Conservation (phyloP, 2,329 filamentous ascomycete species). For the Orbilia brochopaga region DNA sequence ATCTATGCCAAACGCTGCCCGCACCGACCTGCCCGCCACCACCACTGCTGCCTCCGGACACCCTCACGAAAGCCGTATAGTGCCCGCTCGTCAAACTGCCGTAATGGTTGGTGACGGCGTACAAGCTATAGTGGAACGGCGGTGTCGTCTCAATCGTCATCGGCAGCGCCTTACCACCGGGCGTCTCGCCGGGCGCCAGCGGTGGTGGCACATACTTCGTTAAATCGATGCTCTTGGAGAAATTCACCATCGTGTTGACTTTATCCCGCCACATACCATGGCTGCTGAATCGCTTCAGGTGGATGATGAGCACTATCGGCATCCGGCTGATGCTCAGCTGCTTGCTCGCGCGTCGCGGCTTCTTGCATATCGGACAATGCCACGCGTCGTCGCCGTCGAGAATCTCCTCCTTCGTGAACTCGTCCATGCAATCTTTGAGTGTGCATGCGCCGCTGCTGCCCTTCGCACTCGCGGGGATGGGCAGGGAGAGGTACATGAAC, state of each 20-base stretch:
- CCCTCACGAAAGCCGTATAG: constrained; percentile 75
- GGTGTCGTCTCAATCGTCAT: constrained; percentile 60
- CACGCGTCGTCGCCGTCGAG: constrained; percentile 71
- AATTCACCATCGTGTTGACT: constrained; percentile 73
- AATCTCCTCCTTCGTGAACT: constrained; percentile 71
- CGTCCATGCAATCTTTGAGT: constrained; percentile 70
- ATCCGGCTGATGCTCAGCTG: constrained; percentile 76
- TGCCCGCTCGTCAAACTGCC: constrained; percentile 77
- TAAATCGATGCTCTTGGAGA: constrained; percentile 75
- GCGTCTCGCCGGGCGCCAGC: constrained; percentile 54
- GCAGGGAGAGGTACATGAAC: constrained; percentile 61
- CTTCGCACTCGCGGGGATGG: constrained; percentile 57
- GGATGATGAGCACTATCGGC: constrained; percentile 78
- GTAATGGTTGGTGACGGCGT: constrained; percentile 79
- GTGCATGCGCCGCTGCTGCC: constrained; percentile 55
- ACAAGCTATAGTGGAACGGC: constrained; percentile 81
- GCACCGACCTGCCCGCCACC: constrained; percentile 56
- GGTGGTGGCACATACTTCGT: constrained; percentile 63
- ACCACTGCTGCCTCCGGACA: constrained; percentile 73
- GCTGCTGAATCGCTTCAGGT: constrained; percentile 73
- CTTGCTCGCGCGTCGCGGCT: constrained; percentile 70
- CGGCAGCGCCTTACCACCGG: constrained; percentile 56
- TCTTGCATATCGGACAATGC: constrained; percentile 77
- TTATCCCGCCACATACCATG: constrained; percentile 67
- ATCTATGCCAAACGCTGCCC: constrained; percentile 76